A percentile compares a stretch with the other conserved stretches of the same genome.
Evolutionary conservation across 2,329 filamentous ascomycete species (phyloP).

Genomic region (Pyrenochaeta sp.): DNA sequence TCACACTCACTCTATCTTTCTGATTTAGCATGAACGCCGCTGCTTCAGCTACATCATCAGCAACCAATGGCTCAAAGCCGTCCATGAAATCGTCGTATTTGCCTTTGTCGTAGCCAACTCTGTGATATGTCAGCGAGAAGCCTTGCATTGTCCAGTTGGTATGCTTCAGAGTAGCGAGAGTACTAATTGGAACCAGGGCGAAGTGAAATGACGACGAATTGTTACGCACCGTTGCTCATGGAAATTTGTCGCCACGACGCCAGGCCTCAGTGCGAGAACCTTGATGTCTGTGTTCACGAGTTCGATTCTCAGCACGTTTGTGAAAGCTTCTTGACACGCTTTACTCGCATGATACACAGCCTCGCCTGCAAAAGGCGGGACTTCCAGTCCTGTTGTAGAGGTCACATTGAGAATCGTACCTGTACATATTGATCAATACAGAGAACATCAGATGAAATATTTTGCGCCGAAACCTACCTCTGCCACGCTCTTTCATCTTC

Average conservation of each 20-base stretch:
- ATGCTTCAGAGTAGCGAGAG: too few species aligned
- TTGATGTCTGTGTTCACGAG: conserved; percentile 57
- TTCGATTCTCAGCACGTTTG: conserved; percentile 60
- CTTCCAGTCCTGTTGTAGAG: conserved; percentile 57
- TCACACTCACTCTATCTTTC: conserved; percentile 53
- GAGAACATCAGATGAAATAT: background rate
- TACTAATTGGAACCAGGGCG: background rate
- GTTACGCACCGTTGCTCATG: conserved; percentile 50
- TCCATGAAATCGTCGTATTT: conserved; percentile 56
- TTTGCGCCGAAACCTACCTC: conserved; percentile 32
- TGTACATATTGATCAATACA: background rate
- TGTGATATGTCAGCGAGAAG: background rate
- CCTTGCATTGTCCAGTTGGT: background rate
- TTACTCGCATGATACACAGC: conserved; percentile 60
- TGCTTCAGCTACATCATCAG: conserved; percentile 55
- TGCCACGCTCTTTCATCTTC: conserved; percentile 50
- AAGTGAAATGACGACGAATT: background rate
- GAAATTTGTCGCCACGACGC: conserved; percentile 60
- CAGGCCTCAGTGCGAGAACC: conserved; percentile 58
- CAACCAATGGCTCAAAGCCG: conserved; percentile 56
- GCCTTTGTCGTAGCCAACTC: conserved; percentile 53
- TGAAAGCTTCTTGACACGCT: conserved; percentile 59
- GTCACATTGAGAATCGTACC: conserved; percentile 60
- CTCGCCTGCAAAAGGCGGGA: conserved; percentile 60
- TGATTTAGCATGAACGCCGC: conserved; percentile 55